Evolutionary conservation across 371 early-diverging fungal genomes (phyloP), one percentile per base, ranked within the genome.

Genomic region (Dichotomocladium elegans): DNA sequence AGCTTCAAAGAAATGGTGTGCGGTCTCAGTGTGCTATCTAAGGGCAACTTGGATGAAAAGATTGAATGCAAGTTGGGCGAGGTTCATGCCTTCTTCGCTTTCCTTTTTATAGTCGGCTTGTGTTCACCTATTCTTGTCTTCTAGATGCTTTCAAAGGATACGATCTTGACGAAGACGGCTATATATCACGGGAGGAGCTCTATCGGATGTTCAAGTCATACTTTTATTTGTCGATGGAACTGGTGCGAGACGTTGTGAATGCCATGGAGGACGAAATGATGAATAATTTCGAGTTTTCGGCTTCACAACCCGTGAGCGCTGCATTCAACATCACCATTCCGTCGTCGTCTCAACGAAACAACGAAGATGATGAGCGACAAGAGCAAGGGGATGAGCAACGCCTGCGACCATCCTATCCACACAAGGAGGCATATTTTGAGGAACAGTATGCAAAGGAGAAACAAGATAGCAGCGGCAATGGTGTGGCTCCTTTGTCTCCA

Each of bases 201-300:
- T 88, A 88, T 45, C 72, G 77, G 19, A 92, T 96, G 87, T 89
- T 95, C 68, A 93, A 90, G 64, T 90, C 95, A 3, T 95, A 94
- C 63, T 89, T 93, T 53, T 85, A 90, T 62, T 72, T 92, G 2
- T 87, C 88, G 0, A 92, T 90, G 89, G 92, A 90, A 49, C 73
- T 93, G 5, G 93, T 94, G 2, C 76, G 93, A 22, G 94, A 93
- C 52, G 91, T 92, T 4, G 92, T 93, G 31, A 91, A 89, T 48
- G 88, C 86, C 10, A 90, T 94, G 86, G 93, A 94, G 52, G 88
- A 86, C 46, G 93, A 88, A 33, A 87, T 95, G 86, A 90, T 95
- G 79, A 89, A 87, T 37, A 76, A 81, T 2, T 90, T 92, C 60
- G 95, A 96, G 59, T 91, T 93, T 37, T 84, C 92, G 22, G 89